A percentile compares a stretch with the other conserved stretches of the same genome.
Evolutionary conservation across 2,329 filamentous ascomycete species (phyloP).

Genomic region (Trichoderma polysporum): DNA sequence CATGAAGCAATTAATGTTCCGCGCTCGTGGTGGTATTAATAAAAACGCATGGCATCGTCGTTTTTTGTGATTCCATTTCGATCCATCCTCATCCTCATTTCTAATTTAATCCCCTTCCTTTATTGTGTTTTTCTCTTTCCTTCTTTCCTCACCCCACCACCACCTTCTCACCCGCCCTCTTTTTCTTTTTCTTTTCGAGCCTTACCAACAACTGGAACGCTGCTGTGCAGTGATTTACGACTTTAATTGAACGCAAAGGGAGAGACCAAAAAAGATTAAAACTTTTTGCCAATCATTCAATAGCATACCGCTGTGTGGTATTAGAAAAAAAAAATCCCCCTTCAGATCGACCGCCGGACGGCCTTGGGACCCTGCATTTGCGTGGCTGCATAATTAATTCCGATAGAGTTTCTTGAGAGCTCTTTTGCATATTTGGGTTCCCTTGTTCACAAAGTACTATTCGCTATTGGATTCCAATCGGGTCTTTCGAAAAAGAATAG

Average conservation of each 20-base stretch:
- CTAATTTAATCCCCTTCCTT: neutral
- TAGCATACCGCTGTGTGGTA: constrained; percentile 20
- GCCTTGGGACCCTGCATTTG: constrained; percentile 3
- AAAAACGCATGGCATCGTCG: constrained; percentile 4
- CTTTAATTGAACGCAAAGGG: neutral
- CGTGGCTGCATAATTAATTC: neutral
- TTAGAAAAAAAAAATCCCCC: neutral
- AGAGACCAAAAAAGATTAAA: neutral
- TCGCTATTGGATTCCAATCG: constrained; percentile 18
- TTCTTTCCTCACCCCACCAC: neutral
- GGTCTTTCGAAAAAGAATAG: neutral
- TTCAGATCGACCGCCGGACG: constrained; percentile 21
- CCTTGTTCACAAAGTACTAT: neutral
- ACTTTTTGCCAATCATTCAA: neutral
- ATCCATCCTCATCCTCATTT: constrained; percentile 11
- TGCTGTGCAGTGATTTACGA: constrained; percentile 9
- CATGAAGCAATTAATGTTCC: neutral
- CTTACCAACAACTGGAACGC: constrained; percentile 7
- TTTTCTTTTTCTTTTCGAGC: neutral
- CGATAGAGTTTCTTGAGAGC: neutral
- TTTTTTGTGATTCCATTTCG: neutral
- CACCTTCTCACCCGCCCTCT: neutral
- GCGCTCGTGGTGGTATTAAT: neutral
- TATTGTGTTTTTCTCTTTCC: neutral
- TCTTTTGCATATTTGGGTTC: constrained; percentile 3